Percentiles rank a stretch among this genome's conserved stretches.
These are phyloP conservation scores for Cystobasidiopsis lactophilus DNA, from an alignment of 768 basidiomycete species.

Conservation along the genomic window DNA sequence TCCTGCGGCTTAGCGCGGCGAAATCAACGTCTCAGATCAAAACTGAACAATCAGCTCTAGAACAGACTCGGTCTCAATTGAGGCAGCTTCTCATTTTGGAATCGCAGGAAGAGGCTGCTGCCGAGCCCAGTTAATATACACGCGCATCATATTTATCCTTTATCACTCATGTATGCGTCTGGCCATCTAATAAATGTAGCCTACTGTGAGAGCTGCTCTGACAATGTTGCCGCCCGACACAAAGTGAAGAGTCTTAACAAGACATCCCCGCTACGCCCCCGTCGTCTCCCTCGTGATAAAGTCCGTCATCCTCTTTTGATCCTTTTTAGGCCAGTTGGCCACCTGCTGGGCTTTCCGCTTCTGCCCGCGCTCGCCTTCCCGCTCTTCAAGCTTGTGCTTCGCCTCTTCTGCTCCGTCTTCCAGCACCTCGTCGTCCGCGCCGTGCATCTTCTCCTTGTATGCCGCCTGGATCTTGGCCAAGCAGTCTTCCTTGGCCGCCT, in stretches of 20 bases:
- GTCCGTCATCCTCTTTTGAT: not conserved
- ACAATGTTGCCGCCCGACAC: too few relatives aligned
- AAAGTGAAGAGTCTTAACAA: not conserved
- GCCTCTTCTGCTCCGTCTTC: constrained; percentile 24
- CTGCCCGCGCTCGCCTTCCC: not conserved
- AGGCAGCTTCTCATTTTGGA: too few relatives aligned
- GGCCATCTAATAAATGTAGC: too few relatives aligned
- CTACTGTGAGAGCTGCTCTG: too few relatives aligned
- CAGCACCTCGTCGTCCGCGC: constrained; percentile 21
- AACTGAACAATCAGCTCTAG: too few relatives aligned
- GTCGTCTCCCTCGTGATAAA: not conserved
- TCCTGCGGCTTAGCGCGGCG: too few relatives aligned
- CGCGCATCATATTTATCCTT: too few relatives aligned
- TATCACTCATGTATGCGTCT: too few relatives aligned
- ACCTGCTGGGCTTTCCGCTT: not conserved
- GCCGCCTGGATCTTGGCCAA: constrained; percentile 24
- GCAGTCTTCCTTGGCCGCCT: constrained; percentile 21
- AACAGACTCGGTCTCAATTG: too few relatives aligned
- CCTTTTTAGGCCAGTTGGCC: not conserved
- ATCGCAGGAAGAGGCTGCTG: too few relatives aligned
- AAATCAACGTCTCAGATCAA: too few relatives aligned
- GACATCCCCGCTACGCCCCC: not conserved
- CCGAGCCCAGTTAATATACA: too few relatives aligned
- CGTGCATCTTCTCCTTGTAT: constrained; percentile 22
- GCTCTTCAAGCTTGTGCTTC: not conserved